Percentiles rank a stretch among this genome's conserved stretches.
Conservation (phyloP, 176 grass and related monocot genomes). For the Triticum dicoccoides region DNA sequence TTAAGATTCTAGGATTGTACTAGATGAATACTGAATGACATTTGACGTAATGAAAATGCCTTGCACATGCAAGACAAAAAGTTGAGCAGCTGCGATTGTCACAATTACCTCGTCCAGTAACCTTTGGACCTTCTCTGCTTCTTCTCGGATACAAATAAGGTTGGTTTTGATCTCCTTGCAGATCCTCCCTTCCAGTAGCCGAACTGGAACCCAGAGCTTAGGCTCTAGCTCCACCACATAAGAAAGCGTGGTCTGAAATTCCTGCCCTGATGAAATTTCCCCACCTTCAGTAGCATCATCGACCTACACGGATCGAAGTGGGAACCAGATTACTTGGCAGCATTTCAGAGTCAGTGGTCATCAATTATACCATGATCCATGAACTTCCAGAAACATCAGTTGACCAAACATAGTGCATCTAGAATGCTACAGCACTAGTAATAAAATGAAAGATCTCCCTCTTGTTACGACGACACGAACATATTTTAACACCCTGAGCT, state of each 20-base stretch:
- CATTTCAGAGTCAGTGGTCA: no score
- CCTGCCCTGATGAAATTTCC: not conserved
- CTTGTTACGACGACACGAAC: no score
- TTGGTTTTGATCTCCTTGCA: slow-evolving; percentile 80
- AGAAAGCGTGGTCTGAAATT: slow-evolving; percentile 55
- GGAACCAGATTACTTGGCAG: not conserved
- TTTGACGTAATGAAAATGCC: not conserved
- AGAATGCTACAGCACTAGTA: no score
- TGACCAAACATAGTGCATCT: no score
- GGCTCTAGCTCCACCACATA: slow-evolving; percentile 82
- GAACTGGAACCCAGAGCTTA: slow-evolving; percentile 80
- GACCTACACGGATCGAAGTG: slow-evolving; percentile 30
- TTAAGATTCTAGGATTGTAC: not conserved
- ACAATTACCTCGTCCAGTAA: slow-evolving; percentile 26
- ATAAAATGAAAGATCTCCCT: no score
- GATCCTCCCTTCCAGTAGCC: slow-evolving; percentile 75
- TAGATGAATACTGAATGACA: no score
- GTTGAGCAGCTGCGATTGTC: not conserved
- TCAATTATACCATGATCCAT: no score
- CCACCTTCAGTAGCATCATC: not conserved
- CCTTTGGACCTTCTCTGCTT: slow-evolving; percentile 68
- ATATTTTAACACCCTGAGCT: no score
- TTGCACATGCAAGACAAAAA: not conserved
- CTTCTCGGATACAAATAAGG: slow-evolving; percentile 64
- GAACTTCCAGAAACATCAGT: no score